Percentiles rank a stretch among this genome's conserved stretches.
These are phyloP conservation scores for Galeopsis tetrahit DNA, from an alignment of 257 asterid genomes.

Conservation along the genomic window DNA sequence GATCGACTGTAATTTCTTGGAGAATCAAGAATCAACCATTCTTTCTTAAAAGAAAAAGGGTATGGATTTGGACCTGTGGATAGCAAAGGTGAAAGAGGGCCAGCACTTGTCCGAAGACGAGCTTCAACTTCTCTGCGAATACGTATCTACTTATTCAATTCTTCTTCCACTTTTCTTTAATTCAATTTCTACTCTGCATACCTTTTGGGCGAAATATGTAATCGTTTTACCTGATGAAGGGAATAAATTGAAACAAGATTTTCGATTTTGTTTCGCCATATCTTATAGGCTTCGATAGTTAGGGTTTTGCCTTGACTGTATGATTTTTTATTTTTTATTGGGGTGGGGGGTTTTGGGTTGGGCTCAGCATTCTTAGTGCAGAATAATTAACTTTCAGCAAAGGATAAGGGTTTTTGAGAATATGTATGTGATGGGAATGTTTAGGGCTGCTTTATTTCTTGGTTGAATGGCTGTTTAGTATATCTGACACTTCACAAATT, in stretches of 20 bases:
- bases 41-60: conserved; percentile 27
- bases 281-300: conserved; percentile 10
- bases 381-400: too few species aligned
- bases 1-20: conserved; percentile 24
- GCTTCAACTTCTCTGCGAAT: conserved; percentile 99
- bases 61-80: conserved; percentile 99
- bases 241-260: background rate
- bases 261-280: background rate
- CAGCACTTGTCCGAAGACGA: conserved; percentile 98
- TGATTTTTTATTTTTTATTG: background rate
- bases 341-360: background rate
- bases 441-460: conserved; percentile 3
- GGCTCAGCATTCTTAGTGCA: background rate
- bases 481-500: background rate
- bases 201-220: conserved; percentile 18
- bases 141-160: conserved; percentile 49
- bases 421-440: conserved; percentile 23
- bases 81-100: conserved; percentile 91
- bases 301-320: conserved; percentile 40
- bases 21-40: conserved; percentile 22
- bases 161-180: conserved; percentile 9
- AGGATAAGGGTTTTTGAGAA: conserved; percentile 29
- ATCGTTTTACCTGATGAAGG: background rate
- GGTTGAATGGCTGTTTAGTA: background rate
- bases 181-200: conserved; percentile 7